Evolutionary conservation across 2,329 filamentous ascomycete species (phyloP), one percentile per base, ranked within the genome.

Genomic region (Microcera coccophila): DNA sequence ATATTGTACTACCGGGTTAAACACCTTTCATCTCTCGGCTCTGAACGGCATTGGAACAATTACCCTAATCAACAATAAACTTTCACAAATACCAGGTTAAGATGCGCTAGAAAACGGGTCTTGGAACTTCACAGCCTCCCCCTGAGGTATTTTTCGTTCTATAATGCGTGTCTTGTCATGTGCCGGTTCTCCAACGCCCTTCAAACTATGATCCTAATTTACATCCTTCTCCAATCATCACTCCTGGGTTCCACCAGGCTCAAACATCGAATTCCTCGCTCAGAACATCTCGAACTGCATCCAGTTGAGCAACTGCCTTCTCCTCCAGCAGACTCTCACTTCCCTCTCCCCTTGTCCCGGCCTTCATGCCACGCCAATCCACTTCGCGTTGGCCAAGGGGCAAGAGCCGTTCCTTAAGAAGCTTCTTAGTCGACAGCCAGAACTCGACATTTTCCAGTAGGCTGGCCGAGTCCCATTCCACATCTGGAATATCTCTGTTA

Each of bases 371-470:
- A 43, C 72, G 65, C 77, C 78, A 82, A 51, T 83, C 82, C 33
- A 78, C 71, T 66, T 95, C 90, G 48, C 84, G 78, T 56, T 84
- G 77, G 20, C 80, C 87, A 16, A 86, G 74, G 1, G 90, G 82
- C 38, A 90, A 72, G 36, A 95, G 78, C 20, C 86, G 75, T 50
- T 88, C 83, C 39, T 84, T 76, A 42, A 96, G 69, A 41, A 84
- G 70, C 52, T 81, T 80, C 44, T 82, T 76, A 40, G 82, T 82
- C 20, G 80, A 76, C 26, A 96, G 69, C 75, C 88, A 88, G 52
- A 86, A 87, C 53, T 95, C 88, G 4, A 94, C 79, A 56, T 93
- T 89, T 61, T 95, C 90, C 51, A 85, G 76, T 36, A 94, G 76
- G 2, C 74, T 73, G 1, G 75, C 73, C 11, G 78, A 74, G 59